phyloP scores from a whole-genome alignment of 2,329 filamentous ascomycete species.

The Penicillium sp. region DNA sequence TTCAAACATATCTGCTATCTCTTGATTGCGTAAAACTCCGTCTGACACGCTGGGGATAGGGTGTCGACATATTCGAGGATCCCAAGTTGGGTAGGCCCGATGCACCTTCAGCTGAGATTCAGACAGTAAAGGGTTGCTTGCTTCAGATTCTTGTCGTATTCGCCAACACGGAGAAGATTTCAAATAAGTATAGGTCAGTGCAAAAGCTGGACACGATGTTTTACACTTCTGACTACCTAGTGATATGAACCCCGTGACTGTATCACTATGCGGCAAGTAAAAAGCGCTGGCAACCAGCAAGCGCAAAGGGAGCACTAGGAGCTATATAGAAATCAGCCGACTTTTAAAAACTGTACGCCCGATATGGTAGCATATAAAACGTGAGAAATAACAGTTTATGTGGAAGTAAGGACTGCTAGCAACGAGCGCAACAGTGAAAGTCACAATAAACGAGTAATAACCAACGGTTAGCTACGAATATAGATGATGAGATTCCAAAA shows the following conservation, averaged over 20 bases:
- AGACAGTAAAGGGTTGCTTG: not conserved
- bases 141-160: not conserved
- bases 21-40: not conserved
- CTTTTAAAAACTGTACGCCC: no score
- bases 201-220: not conserved
- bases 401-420: no score
- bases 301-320: no score
- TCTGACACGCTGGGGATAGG: not conserved
- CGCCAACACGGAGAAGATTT: not conserved
- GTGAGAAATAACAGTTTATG: no score
- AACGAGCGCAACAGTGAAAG: no score
- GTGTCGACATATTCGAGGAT: not conserved
- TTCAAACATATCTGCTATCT: not conserved
- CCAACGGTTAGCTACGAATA: no score
- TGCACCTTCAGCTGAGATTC: not conserved
- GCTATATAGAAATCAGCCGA: no score
- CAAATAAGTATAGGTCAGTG: not conserved
- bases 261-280: no score
- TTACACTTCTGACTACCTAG: not conserved
- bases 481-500: no score
- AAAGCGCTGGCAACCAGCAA: no score
- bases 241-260: not conserved
- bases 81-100: not conserved
- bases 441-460: no score
- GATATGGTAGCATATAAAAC: no score